Base-by-base conservation (phyloP, 805 yeast genomes). In the Candida maesae region DNA sequence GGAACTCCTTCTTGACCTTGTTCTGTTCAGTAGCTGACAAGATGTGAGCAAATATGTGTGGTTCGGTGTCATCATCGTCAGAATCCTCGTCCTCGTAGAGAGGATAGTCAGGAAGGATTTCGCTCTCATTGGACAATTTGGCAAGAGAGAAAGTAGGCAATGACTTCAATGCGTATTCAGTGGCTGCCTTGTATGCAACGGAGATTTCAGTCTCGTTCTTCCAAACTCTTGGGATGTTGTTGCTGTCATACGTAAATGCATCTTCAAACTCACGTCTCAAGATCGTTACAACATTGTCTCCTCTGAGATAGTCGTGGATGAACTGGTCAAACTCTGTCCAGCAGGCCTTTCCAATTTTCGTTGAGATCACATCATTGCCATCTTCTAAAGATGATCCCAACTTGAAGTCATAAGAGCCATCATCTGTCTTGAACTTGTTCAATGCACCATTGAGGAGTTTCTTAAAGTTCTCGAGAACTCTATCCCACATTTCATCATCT, bases 181-280 rank as follows among this genome's bases (percentile, higher is more conserved):
- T 79, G 2, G 97, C 82, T 14, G 66, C 63, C 28, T 70, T 68
- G 55, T 78, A 91, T 14, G 74, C 73, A 2, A 61, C 60, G 42
- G 89, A 95, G 43, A 93, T 75, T 51, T 90, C 95, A 31, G 69
- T 70, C 23, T 81, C 74, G 40, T 78, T 80, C 49, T 76, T 79
- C 85, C 95, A 91, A 24, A 90, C 68, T 28, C 79, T 73, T 12
- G 99, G 99, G 21, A 87, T 63, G 3, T 90, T 95, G 45, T 81
- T 74, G 26, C 74, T 80, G 59, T 89, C 96, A 59, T 84, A 93
- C 52, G 91, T 73, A 67, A 93, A 91, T 32, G 64, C 68, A 42
- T 80, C 86, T 52, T 91, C 97, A 65, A 93, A 91, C 44, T 77
- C 68, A 45, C 86, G 95, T 56, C 86, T 79, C 56, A 91, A 63